Conservation (phyloP, 2,329 filamentous ascomycete species). For the Xylariaceae sp. region DNA sequence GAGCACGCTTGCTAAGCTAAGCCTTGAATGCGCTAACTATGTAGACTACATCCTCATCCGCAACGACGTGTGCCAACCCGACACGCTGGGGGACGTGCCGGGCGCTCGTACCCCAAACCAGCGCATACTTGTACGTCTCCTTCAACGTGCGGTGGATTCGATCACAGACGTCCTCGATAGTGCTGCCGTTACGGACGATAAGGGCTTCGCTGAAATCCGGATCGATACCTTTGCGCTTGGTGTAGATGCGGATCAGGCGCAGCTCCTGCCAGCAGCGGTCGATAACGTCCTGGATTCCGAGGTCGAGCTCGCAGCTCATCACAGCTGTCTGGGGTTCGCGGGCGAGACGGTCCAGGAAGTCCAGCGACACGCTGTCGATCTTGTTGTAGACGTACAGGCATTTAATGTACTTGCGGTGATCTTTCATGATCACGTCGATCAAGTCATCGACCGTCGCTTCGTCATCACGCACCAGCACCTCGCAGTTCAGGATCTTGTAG, state of each 20-base stretch:
- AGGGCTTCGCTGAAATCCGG: constrained; percentile 87
- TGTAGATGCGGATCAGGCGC: constrained; percentile 86
- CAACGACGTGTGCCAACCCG: constrained; percentile 75
- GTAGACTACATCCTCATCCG: constrained; percentile 65
- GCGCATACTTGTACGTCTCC: constrained; percentile 97
- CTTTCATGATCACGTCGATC: constrained; percentile 99
- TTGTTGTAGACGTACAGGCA: constrained; percentile 99
- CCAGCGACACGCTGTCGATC: constrained; percentile 89
- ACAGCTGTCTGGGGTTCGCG: constrained; percentile 91
- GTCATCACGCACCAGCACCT: constrained; percentile 92
- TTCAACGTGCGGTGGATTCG: constrained; percentile 89
- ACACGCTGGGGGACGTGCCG: constrained; percentile 92
- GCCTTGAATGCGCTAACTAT: constrained; percentile 63
- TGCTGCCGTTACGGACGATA: constrained; percentile 83
- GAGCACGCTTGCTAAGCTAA: constrained; percentile 28
- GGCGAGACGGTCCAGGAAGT: constrained; percentile 87
- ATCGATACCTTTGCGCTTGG: constrained; percentile 89
- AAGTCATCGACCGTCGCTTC: constrained; percentile 95
- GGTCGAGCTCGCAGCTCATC: constrained; percentile 94
- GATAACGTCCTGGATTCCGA: constrained; percentile 89
- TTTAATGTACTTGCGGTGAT: constrained; percentile 95
- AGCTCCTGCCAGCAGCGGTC: constrained; percentile 95
- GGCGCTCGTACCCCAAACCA: constrained; percentile 96
- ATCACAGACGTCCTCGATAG: constrained; percentile 96
- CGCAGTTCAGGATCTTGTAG: constrained; percentile 98